Evolutionary conservation across 2,329 filamentous ascomycete species (phyloP), one percentile per base, ranked within the genome.

Genomic region (Paraconiothyrium brasiliense): DNA sequence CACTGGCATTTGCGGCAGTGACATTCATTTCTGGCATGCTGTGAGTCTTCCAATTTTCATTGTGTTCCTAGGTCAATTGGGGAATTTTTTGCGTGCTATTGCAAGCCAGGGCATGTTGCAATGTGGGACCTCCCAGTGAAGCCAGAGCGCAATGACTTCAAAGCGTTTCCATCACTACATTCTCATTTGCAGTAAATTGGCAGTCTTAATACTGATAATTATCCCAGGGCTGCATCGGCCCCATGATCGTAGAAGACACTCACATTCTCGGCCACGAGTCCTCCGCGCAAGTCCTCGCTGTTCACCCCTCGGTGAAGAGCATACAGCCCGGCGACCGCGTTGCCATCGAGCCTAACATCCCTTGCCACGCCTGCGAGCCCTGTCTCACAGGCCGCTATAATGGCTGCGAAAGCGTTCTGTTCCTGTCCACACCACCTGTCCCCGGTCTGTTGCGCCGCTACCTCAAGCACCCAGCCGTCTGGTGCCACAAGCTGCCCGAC

Each of bases 241-340:
- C 94, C 69, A 97, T 97, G 94, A 90, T 97, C 66, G 94, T 98
- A 51, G 86, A 87, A 69, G 91, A 87, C 74, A 90, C 94, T 74
- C 94, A 97, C 80, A 93, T 97, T 74, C 89, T 98, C 22, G 94
- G 94, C 68, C 94, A 98, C 84, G 94, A 98, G 82, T 95, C 93
- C 46, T 91, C 93, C 4, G 94, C 94, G 66, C 89, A 84, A 44
- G 81, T 97, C 62, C 86, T 97, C 68, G 91, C 93, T 16, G 90
- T 90, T 57, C 92, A 94, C 80, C 87, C 92, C 44, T 92, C 91
- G 32, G 93, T 97, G 61, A 92, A 85, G 34, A 80, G 84, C 71
- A 86, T 97, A 76, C 89, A 93, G 76, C 85, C 91, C 44, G 94
- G 94, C 76, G 94, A 98, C 82, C 91, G 93, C 68, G 92, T 98